Evolutionary conservation across 1,139 yeast genomes (phyloP), one percentile per base, ranked within the genome.

Genomic region (Candida sanyaensis): DNA sequence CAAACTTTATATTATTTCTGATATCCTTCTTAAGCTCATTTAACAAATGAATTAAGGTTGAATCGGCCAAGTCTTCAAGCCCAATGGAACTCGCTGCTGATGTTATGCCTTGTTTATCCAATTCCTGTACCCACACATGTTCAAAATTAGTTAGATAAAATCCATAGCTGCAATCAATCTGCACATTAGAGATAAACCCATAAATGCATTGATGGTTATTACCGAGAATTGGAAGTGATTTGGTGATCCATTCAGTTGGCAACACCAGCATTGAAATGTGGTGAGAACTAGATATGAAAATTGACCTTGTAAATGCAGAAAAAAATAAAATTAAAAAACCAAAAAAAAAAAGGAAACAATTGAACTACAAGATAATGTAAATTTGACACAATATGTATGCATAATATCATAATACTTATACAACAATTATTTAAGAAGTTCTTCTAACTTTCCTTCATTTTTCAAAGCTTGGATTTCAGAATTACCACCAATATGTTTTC

Each of bases 401-500:
- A 26, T 26, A 6, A 8, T 26, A 26, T 26, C 9, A 26, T 12
- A 32, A 12, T 5, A 12, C 10, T 2, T 17, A n/a, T 31, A 12
- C 36, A 12, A 12, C 4, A 9, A 17, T n/a, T 37, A 28, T 11
- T 37, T 28, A 27, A 37, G 32, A 37, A 37, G 41, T 33, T 41
- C 33, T n/a, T 41, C 27, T 21, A 41, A 41, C 28, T 41, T 41
- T 6, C 39, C 39, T 27, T 41, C 33, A 10, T 5, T 27, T 10
- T 41, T 34, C 37, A 41, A 41, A 23, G 36, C 68, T 68, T 87
- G 91, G 51, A 88, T 68, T 55, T 87, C 95, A 38, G 89, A 83
- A 77, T 87, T 86, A 49, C 97, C 97, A 51, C 97, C 97, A 58
- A 90, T 80, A 70, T 88, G 95, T 65, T 87, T 73, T 47, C 93